These are phyloP conservation scores for Phytophthora macrochlamydospora DNA, from an alignment of 352 stramenopile genomes.

Conservation along the genomic window DNA sequence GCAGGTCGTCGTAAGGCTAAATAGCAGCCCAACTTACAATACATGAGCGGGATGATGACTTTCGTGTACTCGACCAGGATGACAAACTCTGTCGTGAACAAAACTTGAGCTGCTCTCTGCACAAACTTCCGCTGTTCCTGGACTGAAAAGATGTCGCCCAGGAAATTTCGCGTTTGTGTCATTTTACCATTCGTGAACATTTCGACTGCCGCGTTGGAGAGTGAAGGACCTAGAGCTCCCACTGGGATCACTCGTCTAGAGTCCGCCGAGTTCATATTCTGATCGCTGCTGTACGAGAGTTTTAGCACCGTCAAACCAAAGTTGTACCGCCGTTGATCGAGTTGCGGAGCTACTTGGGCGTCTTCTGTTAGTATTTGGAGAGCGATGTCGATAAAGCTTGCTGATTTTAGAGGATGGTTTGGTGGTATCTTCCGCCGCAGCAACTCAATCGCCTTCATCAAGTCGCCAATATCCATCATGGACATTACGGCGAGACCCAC, in stretches of 20 bases:
- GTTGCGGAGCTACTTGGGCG: background rate
- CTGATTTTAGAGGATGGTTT: background rate
- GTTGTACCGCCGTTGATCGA: background rate
- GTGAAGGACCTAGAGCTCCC: background rate
- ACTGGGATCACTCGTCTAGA: background rate
- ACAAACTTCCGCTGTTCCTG: slow-evolving; percentile 15
- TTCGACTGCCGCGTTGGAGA: slow-evolving; percentile 13
- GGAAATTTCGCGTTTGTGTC: background rate
- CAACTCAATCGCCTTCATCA: slow-evolving; percentile 5
- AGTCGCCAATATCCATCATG: slow-evolving; percentile 19
- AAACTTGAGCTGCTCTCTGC: slow-evolving; percentile 17
- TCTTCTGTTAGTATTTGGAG: slow-evolving; percentile 13
- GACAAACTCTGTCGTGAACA: slow-evolving; percentile 8
- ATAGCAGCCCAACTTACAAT: slow-evolving; percentile 16
- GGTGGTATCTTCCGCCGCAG: slow-evolving; percentile 11
- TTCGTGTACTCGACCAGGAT: slow-evolving; percentile 31
- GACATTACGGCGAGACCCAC: slow-evolving; percentile 28
- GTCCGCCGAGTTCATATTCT: background rate
- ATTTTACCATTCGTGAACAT: background rate
- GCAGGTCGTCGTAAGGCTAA: background rate
- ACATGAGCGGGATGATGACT: slow-evolving; percentile 33
- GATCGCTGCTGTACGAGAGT: background rate
- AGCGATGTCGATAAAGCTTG: slow-evolving; percentile 15
- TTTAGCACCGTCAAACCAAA: slow-evolving; percentile 9
- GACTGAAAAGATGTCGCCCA: slow-evolving; percentile 5